Conservation (phyloP, 176 grass and related monocot genomes). For the Oryza meridionalis region DNA sequence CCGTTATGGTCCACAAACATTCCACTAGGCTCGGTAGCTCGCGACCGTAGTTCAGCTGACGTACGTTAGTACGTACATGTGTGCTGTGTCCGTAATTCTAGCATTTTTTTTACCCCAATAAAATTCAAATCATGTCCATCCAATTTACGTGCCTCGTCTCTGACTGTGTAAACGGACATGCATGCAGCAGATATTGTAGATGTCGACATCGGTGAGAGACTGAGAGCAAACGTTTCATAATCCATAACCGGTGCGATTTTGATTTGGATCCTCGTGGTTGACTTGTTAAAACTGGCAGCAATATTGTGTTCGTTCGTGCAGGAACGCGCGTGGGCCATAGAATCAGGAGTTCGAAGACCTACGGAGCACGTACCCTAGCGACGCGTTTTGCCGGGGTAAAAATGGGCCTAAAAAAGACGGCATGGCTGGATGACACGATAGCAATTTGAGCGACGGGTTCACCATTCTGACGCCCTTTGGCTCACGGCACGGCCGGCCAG, state of each 20-base stretch:
- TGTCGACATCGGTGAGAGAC: neutral
- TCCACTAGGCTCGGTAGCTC: neutral
- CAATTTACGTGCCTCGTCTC: neutral
- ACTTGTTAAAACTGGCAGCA: constrained; percentile 19
- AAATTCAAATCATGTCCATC: neutral
- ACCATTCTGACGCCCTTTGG: neutral
- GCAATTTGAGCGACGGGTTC: neutral
- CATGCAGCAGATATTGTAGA: neutral
- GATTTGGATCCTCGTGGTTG: constrained; percentile 4
- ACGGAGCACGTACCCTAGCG: neutral
- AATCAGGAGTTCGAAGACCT: constrained; percentile 1
- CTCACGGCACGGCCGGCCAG: constrained; percentile 7
- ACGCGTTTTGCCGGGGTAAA: constrained; percentile 39
- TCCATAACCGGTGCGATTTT: neutral
- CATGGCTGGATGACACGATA: neutral
- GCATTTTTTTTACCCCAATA: neutral
- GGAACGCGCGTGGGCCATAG: constrained; percentile 17
- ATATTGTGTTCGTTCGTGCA: constrained; percentile 6
- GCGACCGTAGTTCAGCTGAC: neutral
- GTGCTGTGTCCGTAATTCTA: neutral
- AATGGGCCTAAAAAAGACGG: neutral
- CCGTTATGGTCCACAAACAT: neutral
- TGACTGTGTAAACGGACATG: neutral
- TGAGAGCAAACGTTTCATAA: neutral
- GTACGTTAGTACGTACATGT: no score